Percentiles rank a stretch among this genome's conserved stretches.
These are phyloP conservation scores for Pythium periplocum DNA, from an alignment of 352 stramenopile species.

Conservation along the genomic window DNA sequence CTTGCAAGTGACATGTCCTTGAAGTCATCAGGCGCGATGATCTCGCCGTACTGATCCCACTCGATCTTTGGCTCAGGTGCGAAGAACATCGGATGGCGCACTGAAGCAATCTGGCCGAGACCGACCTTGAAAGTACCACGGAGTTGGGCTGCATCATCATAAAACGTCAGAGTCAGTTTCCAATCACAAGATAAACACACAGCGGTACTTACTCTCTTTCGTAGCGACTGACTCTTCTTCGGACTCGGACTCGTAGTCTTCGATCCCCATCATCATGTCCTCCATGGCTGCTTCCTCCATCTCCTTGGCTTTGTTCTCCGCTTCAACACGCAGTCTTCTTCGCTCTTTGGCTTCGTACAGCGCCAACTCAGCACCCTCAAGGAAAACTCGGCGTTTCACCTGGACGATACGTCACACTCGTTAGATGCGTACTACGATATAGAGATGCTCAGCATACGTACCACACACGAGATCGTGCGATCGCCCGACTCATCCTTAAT, in stretches of 20 bases:
- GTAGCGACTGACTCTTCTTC: slow-evolving; percentile 60
- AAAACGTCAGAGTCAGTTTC: too few species aligned
- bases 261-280: slow-evolving; percentile 90
- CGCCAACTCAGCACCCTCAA: slow-evolving; percentile 83
- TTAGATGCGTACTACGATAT: too few species aligned
- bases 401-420: slow-evolving; percentile 2
- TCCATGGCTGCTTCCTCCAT: slow-evolving; percentile 88
- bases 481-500: slow-evolving; percentile 40
- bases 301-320: slow-evolving; percentile 85
- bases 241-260: slow-evolving; percentile 83
- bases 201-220: slow-evolving; percentile 44
- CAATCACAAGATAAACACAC: too few species aligned
- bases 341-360: slow-evolving; percentile 84
- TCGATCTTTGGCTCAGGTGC: slow-evolving; percentile 81
- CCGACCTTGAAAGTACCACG: slow-evolving; percentile 84
- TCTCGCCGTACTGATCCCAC: slow-evolving; percentile 88
- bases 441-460: slow-evolving; percentile 14
- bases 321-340: slow-evolving; percentile 73
- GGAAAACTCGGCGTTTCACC: slow-evolving; percentile 59
- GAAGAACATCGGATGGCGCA: slow-evolving; percentile 88
- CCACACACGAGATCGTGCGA: slow-evolving; percentile 50
- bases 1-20: slow-evolving; percentile 64
- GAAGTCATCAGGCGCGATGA: slow-evolving; percentile 81
- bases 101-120: slow-evolving; percentile 75
- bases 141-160: slow-evolving; percentile 44